Conservation (phyloP, 352 stramenopile genomes). For the Globisporangium megalacanthum region DNA sequence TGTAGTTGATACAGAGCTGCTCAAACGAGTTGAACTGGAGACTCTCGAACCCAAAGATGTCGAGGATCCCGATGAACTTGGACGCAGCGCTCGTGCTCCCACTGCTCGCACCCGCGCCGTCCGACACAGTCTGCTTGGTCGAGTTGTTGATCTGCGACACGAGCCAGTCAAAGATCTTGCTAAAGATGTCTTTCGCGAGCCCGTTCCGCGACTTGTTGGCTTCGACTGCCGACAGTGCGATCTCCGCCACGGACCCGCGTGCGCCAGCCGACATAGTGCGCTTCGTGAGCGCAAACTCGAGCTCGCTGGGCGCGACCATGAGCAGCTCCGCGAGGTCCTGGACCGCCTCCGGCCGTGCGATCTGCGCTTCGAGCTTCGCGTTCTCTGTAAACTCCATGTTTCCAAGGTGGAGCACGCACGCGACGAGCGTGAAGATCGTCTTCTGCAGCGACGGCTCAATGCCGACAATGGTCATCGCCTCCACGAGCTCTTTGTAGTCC, state of each 20-base stretch:
- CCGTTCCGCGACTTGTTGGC: conserved; percentile 91
- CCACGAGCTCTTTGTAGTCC: conserved; percentile 90
- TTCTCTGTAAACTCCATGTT: conserved; percentile 93
- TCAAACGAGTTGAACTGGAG: conserved; percentile 93
- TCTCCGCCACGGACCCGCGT: conserved; percentile 81
- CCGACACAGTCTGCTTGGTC: conserved; percentile 62
- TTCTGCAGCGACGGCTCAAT: conserved; percentile 89
- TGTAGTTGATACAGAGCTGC: conserved; percentile 97
- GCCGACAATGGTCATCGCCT: conserved; percentile 90
- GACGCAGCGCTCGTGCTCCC: conserved; percentile 20
- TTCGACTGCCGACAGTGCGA: conserved; percentile 74
- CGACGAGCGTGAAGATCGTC: conserved; percentile 94
- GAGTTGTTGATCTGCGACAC: conserved; percentile 92
- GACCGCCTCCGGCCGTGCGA: conserved; percentile 59
- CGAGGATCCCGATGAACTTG: conserved; percentile 93
- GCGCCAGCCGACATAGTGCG: conserved; percentile 83
- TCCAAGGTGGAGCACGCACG: conserved; percentile 96
- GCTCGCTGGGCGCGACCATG: conserved; percentile 75
- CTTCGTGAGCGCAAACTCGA: conserved; percentile 89
- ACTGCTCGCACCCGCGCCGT: conserved; percentile 6
- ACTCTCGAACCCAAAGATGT: conserved; percentile 98
- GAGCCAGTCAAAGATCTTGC: conserved; percentile 96
- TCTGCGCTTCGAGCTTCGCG: conserved; percentile 76
- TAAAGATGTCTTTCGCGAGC: conserved; percentile 94
- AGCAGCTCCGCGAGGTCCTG: conserved; percentile 76